phyloP scores from a whole-genome alignment of 106 monocot genomes.

The Dactylorhiza incarnata region DNA sequence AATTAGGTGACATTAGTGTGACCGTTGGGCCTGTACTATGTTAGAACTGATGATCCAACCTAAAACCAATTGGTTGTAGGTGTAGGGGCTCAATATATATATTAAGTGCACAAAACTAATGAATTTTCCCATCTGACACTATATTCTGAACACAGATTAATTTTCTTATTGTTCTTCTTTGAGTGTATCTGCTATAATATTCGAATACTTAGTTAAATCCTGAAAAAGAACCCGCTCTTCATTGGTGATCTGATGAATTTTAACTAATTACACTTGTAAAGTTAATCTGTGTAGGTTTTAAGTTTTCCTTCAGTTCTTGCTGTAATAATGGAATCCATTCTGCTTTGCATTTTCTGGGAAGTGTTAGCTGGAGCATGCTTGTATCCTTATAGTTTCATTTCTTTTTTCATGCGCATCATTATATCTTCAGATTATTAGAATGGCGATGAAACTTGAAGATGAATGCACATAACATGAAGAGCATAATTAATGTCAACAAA shows the following conservation, averaged over 20 bases:
- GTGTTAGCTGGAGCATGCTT: neutral
- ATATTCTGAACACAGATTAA: neutral
- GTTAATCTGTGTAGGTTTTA: neutral
- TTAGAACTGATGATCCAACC: no score
- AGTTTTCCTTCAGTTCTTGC: neutral
- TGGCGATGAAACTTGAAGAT: neutral
- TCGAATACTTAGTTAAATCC: neutral
- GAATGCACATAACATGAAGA: neutral
- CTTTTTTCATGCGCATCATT: neutral
- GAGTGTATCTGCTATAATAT: neutral
- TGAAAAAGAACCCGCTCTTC: conserved; percentile 1
- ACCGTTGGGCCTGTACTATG: no score
- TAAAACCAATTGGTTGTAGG: no score
- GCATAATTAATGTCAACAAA: neutral
- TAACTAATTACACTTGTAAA: neutral
- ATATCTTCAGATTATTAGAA: neutral
- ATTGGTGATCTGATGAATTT: neutral
- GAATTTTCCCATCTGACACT: no score
- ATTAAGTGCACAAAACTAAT: no score
- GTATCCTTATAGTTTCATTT: neutral
- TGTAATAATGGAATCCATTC: neutral
- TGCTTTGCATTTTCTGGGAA: neutral
- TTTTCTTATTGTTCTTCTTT: neutral
- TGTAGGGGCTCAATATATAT: no score
- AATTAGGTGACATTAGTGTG: no score